Conservation (phyloP, 1,284 basidiomycete genomes). For the Fereydounia khargensis region DNA sequence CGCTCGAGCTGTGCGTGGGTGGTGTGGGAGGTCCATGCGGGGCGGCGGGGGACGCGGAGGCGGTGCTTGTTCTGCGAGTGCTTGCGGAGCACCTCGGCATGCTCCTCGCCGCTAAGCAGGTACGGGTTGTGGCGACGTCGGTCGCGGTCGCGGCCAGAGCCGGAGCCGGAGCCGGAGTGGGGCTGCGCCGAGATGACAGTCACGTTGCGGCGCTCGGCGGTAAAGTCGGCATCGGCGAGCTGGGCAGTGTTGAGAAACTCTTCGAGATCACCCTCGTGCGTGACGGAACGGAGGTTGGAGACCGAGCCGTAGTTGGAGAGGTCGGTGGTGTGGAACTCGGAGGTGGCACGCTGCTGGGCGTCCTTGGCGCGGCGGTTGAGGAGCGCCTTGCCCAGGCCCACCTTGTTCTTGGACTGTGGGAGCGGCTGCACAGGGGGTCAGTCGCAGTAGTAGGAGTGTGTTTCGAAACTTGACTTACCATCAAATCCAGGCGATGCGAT, state of each 20-base stretch:
- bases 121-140: slow-evolving; percentile 70
- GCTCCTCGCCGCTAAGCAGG: slow-evolving; percentile 79
- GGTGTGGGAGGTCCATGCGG: slow-evolving; percentile 47
- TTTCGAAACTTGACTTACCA: no score
- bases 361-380: slow-evolving; percentile 52
- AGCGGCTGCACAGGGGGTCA: slow-evolving; percentile 23
- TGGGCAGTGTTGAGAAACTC: slow-evolving; percentile 94
- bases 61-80: slow-evolving; percentile 49
- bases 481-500: no score
- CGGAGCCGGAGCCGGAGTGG: slow-evolving; percentile 38
- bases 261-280: slow-evolving; percentile 92
- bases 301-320: slow-evolving; percentile 59
- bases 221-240: slow-evolving; percentile 91
- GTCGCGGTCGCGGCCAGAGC: slow-evolving; percentile 24
- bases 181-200: slow-evolving; percentile 74
- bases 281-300: slow-evolving; percentile 76
- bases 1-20: slow-evolving; percentile 52
- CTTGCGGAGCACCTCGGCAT: slow-evolving; percentile 63
- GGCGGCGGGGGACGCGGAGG: slow-evolving; percentile 50
- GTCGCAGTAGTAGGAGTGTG: no score
- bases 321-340: slow-evolving; percentile 55
- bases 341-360: slow-evolving; percentile 30
- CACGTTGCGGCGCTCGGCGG: slow-evolving; percentile 90
- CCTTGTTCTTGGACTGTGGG: slow-evolving; percentile 52
- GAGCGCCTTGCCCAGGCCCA: slow-evolving; percentile 53